Percentiles rank a stretch among this genome's conserved stretches.
These are phyloP conservation scores for Dichomitus squalens DNA, from an alignment of 1,284 basidiomycete genomes.

Conservation along the genomic window DNA sequence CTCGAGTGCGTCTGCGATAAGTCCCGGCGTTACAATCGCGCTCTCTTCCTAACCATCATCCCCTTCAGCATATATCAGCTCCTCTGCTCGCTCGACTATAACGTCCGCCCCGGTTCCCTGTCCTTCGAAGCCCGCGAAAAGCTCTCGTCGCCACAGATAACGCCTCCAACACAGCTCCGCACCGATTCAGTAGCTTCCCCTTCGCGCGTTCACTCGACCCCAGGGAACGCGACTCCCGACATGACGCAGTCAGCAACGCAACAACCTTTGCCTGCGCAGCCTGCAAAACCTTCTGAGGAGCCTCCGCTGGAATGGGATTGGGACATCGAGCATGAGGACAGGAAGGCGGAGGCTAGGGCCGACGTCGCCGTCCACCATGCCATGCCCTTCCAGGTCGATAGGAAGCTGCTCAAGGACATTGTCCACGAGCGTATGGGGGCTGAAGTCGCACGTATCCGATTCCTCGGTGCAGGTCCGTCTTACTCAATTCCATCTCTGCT, in stretches of 20 bases:
- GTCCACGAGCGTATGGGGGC: constrained; percentile 67
- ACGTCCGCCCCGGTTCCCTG: background rate
- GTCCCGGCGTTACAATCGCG: constrained; percentile 14
- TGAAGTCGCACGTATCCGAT: constrained; percentile 69
- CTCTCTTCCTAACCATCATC: constrained; percentile 16
- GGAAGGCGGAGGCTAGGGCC: constrained; percentile 58
- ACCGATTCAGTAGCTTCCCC: background rate
- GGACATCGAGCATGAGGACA: constrained; percentile 65
- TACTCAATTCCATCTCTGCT: background rate
- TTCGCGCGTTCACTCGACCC: constrained; percentile 4
- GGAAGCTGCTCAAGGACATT: constrained; percentile 70
- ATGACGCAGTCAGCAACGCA: constrained; percentile 4
- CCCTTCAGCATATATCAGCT: constrained; percentile 21
- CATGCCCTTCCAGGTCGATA: constrained; percentile 71
- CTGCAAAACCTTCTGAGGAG: constrained; percentile 10
- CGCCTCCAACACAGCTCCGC: background rate
- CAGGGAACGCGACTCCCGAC: constrained; percentile 9
- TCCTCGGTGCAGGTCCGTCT: constrained; percentile 70
- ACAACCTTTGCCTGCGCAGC: constrained; percentile 12
- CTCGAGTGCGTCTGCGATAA: constrained; percentile 26
- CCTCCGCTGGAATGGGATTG: constrained; percentile 60
- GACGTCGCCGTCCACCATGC: constrained; percentile 60
- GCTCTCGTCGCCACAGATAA: background rate
- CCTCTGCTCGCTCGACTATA: constrained; percentile 15
- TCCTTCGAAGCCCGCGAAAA: background rate